A percentile compares a stretch with the other conserved stretches of the same genome.
Conservation (phyloP, 2,329 filamentous ascomycete genomes). For the Clonostachys byssicola region DNA sequence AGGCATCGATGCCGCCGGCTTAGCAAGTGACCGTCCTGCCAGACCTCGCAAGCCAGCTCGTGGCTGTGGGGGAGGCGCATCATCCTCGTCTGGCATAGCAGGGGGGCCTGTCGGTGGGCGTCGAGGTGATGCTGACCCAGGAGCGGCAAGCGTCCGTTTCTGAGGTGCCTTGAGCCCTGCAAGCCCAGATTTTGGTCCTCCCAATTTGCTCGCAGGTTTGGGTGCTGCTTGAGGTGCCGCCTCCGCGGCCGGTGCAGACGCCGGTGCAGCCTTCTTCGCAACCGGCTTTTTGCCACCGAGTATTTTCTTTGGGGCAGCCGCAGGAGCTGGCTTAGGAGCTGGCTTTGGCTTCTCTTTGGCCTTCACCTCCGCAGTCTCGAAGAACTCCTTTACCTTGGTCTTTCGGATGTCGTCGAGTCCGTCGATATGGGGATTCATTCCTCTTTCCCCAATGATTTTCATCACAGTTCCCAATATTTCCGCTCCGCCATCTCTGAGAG, state of each 20-base stretch:
- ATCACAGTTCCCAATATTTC: slow-evolving; percentile 92
- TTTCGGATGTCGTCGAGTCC: slow-evolving; percentile 94
- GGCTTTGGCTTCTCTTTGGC: slow-evolving; percentile 72
- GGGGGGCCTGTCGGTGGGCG: slow-evolving; percentile 41
- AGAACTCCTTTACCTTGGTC: slow-evolving; percentile 91
- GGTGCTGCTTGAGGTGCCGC: slow-evolving; percentile 52
- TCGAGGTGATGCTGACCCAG: slow-evolving; percentile 48
- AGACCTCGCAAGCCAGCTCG: slow-evolving; percentile 71
- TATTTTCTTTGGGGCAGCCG: slow-evolving; percentile 38
- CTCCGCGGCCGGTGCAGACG: slow-evolving; percentile 37
- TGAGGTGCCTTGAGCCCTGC: slow-evolving; percentile 57
- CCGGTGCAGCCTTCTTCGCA: slow-evolving; percentile 38
- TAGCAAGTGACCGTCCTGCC: slow-evolving; percentile 79
- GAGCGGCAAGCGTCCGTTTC: slow-evolving; percentile 46
- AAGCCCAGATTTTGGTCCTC: slow-evolving; percentile 48
- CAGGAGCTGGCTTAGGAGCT: slow-evolving; percentile 45
- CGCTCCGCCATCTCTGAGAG: slow-evolving; percentile 80
- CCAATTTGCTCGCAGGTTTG: slow-evolving; percentile 47
- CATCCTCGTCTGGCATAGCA: slow-evolving; percentile 52
- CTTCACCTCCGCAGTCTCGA: slow-evolving; percentile 54
- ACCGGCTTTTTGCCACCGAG: slow-evolving; percentile 34
- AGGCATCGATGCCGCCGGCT: slow-evolving; percentile 55
- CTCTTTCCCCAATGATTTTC: slow-evolving; percentile 97
- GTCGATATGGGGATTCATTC: slow-evolving; percentile 90
- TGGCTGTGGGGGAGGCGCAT: slow-evolving; percentile 54